Evolutionary conservation across 306 rosid genomes (phyloP).

Genomic region (Ochetophila trinervis): DNA sequence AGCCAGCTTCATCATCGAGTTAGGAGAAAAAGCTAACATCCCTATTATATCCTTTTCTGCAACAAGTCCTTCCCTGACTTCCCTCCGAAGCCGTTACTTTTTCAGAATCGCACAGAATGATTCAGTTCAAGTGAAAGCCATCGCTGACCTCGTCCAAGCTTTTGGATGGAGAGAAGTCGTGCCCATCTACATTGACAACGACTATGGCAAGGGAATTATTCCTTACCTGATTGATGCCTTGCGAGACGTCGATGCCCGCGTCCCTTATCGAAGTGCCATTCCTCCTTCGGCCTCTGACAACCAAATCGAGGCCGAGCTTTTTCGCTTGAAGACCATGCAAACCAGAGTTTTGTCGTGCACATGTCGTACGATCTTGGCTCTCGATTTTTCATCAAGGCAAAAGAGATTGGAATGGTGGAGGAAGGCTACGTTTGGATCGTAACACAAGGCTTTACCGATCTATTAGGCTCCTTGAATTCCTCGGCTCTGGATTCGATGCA

Average conservation of each 20-base stretch:
- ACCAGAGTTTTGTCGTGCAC: slow-evolving; percentile 40
- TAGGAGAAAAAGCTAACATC: slow-evolving; percentile 27
- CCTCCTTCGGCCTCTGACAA: slow-evolving; percentile 20
- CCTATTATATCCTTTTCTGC: slow-evolving; percentile 49
- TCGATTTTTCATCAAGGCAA: slow-evolving; percentile 30
- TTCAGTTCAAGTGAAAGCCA: slow-evolving; percentile 40
- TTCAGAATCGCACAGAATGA: slow-evolving; percentile 41
- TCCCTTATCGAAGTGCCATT: slow-evolving; percentile 32
- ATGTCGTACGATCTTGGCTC: slow-evolving; percentile 26
- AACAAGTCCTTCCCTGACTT: slow-evolving; percentile 48
- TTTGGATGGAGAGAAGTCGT: slow-evolving; percentile 58
- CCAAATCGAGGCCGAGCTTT: slow-evolving; percentile 28
- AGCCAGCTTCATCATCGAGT: slow-evolving; percentile 19
- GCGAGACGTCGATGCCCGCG: slow-evolving; percentile 26
- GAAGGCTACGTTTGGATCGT: slow-evolving; percentile 45
- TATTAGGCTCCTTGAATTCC: slow-evolving; percentile 11
- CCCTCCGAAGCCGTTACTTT: slow-evolving; percentile 37
- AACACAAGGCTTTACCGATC: slow-evolving; percentile 26
- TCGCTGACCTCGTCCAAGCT: slow-evolving; percentile 25
- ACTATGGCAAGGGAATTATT: slow-evolving; percentile 40
- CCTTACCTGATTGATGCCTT: slow-evolving; percentile 41
- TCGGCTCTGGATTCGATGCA: slow-evolving; percentile 38
- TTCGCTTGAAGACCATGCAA: slow-evolving; percentile 26
- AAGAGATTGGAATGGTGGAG: slow-evolving; percentile 42
- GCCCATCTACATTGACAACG: slow-evolving; percentile 46